Conservation (phyloP, 2,329 filamentous ascomycete genomes). For the Monosporascus sp. region DNA sequence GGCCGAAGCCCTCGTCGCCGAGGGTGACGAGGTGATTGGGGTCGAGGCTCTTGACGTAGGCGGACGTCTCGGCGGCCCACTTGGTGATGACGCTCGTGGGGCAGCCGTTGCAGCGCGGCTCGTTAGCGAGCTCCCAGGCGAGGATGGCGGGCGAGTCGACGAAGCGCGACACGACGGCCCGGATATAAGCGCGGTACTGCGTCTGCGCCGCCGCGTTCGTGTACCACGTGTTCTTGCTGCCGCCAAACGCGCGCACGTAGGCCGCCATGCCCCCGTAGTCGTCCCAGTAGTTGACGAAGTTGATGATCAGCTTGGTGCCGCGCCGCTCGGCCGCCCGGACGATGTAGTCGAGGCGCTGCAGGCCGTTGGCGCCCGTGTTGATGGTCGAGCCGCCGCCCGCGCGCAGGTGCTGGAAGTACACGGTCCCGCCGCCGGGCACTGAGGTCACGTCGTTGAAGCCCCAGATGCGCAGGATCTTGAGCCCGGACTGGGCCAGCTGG, state of each 20-base stretch:
- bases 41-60: slow-evolving; percentile 61
- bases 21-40: slow-evolving; percentile 57
- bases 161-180: slow-evolving; percentile 44
- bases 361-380: slow-evolving; percentile 57
- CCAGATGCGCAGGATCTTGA: slow-evolving; percentile 56
- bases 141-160: slow-evolving; percentile 41
- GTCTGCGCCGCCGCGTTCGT: slow-evolving; percentile 45
- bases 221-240: slow-evolving; percentile 50
- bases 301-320: slow-evolving; percentile 58
- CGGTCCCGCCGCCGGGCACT: slow-evolving; percentile 27
- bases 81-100: slow-evolving; percentile 46
- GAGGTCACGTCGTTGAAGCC: slow-evolving; percentile 56
- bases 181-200: slow-evolving; percentile 49
- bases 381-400: slow-evolving; percentile 46
- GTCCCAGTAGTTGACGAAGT: slow-evolving; percentile 64
- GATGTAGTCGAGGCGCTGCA: slow-evolving; percentile 60
- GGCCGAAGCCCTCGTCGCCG: slow-evolving; percentile 50
- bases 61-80: slow-evolving; percentile 53
- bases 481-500: slow-evolving; percentile 43
- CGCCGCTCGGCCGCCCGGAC: slow-evolving; percentile 53
- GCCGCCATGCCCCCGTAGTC: slow-evolving; percentile 63
- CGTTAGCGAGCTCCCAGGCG: slow-evolving; percentile 50
- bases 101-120: slow-evolving; percentile 55
- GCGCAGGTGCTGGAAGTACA: slow-evolving; percentile 51
- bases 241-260: slow-evolving; percentile 54